Conservation (phyloP, 106 monocot species). For the Ottelia alismoides region DNA sequence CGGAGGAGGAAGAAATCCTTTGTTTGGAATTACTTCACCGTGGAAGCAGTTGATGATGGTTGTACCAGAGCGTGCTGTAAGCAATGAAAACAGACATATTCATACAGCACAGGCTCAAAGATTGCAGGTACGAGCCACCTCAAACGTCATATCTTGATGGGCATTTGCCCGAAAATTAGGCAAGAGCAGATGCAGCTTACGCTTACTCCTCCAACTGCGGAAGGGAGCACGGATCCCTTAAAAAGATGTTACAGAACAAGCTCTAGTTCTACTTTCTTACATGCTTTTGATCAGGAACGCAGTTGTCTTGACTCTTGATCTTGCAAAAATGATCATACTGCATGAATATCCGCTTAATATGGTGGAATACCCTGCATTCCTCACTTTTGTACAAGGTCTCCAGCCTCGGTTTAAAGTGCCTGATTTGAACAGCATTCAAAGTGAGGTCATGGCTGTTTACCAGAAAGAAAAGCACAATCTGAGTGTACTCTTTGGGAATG, state of each 20-base stretch:
- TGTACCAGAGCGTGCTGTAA: slow-evolving; percentile 12
- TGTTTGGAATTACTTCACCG: slow-evolving; percentile 14
- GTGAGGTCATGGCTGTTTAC: slow-evolving; percentile 43
- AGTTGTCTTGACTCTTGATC: slow-evolving; percentile 34
- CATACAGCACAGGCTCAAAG: slow-evolving; percentile 14
- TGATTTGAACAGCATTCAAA: slow-evolving; percentile 34
- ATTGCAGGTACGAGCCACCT: slow-evolving; percentile 14
- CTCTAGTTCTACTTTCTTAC: not conserved
- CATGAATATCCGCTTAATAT: slow-evolving; percentile 81
- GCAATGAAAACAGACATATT: slow-evolving; percentile 11
- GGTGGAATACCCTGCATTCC: slow-evolving; percentile 52
- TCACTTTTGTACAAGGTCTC: slow-evolving; percentile 51
- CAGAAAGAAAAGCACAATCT: slow-evolving; percentile 55
- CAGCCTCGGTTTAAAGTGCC: slow-evolving; percentile 64
- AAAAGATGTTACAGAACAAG: slow-evolving; percentile 9
- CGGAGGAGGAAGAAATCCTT: slow-evolving; percentile 9
- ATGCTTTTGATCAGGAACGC: slow-evolving; percentile 22
- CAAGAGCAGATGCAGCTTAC: slow-evolving; percentile 10
- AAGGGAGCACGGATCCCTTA: slow-evolving; percentile 1
- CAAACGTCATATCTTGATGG: slow-evolving; percentile 9
- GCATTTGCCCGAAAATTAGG: slow-evolving; percentile 4
- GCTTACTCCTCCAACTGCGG: not conserved
- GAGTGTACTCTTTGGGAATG: slow-evolving; percentile 23
- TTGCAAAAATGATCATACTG: slow-evolving; percentile 78
- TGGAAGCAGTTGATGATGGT: slow-evolving; percentile 5